phyloP scores from a whole-genome alignment of 2,329 filamentous ascomycete species.

The Chrysosporium keratinophilum region DNA sequence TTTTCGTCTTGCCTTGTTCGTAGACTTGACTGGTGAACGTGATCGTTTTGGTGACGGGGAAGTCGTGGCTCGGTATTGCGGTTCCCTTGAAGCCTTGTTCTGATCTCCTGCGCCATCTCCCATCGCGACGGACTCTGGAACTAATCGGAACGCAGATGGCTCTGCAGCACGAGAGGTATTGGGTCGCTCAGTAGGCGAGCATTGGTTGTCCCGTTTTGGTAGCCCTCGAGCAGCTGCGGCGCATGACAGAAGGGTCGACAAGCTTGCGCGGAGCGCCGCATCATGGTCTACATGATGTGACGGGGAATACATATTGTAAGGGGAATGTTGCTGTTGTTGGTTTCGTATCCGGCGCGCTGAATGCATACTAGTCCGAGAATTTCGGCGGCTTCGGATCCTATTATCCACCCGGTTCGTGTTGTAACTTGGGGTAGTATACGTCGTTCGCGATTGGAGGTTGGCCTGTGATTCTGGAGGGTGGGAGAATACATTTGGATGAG shows the following conservation, averaged over 20 bases:
- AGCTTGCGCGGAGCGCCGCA: conserved; percentile 76
- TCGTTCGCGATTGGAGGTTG: conserved; percentile 25
- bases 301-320: conserved; percentile 60
- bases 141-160: conserved; percentile 46
- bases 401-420: conserved; percentile 33
- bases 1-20: conserved; percentile 19
- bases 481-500: conserved; percentile 85
- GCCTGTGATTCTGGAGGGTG: conserved; percentile 58
- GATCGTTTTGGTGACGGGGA: conserved; percentile 15
- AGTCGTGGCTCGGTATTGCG: conserved; percentile 18
- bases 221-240: conserved; percentile 78
- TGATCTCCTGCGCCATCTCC: neutral
- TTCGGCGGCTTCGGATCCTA: conserved; percentile 29
- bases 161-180: conserved; percentile 27
- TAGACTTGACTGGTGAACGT: conserved; percentile 19
- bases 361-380: conserved; percentile 28
- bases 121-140: conserved; percentile 50
- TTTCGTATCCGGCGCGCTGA: conserved; percentile 32
- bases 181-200: conserved; percentile 15
- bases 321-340: conserved; percentile 42
- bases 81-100: conserved; percentile 17
- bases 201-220: conserved; percentile 47
- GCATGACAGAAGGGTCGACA: conserved; percentile 93
- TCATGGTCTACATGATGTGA: conserved; percentile 80
- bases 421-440: conserved; percentile 43